These are phyloP conservation scores for Amanita jacksonii DNA, from an alignment of 768 basidiomycete species.

Conservation along the genomic window DNA sequence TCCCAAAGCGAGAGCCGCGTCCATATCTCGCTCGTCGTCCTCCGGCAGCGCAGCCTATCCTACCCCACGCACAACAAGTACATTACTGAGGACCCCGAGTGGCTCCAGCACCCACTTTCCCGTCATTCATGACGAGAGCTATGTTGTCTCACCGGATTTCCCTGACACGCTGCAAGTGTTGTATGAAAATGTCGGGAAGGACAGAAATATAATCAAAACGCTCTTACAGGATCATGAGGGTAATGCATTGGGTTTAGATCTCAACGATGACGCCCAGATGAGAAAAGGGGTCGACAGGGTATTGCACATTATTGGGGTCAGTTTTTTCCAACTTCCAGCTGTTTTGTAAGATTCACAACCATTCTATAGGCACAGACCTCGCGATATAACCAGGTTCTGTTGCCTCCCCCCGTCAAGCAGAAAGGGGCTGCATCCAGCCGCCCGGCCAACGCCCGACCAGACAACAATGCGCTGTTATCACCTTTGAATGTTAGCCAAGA, in stretches of 20 bases:
- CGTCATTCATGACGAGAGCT: neutral
- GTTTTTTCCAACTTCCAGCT: no score
- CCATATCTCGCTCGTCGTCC: neutral
- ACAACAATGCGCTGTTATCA: no score
- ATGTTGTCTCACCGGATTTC: neutral
- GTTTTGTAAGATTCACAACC: no score
- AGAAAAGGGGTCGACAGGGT: neutral
- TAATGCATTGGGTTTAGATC: neutral
- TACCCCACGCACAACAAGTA: neutral
- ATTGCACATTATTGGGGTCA: neutral
- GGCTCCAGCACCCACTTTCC: neutral
- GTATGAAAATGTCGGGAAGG: neutral
- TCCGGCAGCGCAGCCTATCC: constrained; percentile 2
- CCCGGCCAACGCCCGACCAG: no score
- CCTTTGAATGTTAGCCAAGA: no score
- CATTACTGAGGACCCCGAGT: neutral
- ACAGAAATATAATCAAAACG: neutral
- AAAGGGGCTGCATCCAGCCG: no score
- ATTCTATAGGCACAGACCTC: no score
- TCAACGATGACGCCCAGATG: neutral
- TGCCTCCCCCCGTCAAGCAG: no score
- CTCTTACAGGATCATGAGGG: neutral
- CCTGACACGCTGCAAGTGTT: neutral
- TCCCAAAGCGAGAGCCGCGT: neutral
- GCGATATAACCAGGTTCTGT: no score